Conservation (phyloP, 2,329 filamentous ascomycete species). For the Verticillium nubilum region DNA sequence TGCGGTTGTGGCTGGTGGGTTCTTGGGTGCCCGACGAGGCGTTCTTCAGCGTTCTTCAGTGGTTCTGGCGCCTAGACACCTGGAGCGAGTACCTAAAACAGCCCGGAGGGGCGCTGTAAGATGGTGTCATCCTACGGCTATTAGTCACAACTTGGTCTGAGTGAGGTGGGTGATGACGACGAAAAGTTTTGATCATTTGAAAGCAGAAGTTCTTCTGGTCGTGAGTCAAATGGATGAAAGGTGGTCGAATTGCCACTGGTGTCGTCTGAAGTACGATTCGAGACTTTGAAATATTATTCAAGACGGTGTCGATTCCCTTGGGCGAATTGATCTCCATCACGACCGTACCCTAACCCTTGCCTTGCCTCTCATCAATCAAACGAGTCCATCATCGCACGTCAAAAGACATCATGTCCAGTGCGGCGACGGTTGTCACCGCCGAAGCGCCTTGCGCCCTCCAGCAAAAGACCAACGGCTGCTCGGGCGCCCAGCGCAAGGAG, state of each 20-base stretch:
- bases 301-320: background rate
- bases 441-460: background rate
- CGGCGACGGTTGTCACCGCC: background rate
- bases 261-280: too few relatives aligned
- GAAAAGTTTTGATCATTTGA: background rate
- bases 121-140: background rate
- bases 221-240: background rate
- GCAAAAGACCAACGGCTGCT: background rate
- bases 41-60: background rate
- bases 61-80: background rate
- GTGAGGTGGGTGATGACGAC: background rate
- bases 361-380: background rate
- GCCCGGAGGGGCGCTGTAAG: background rate
- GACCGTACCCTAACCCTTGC: background rate
- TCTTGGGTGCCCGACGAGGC: background rate
- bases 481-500: constrained; percentile 21
- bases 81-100: background rate
- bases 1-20: background rate
- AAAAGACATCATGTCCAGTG: background rate
- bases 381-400: background rate
- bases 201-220: background rate
- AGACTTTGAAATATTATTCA: background rate
- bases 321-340: background rate
- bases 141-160: background rate
- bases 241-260: background rate